These are phyloP conservation scores for Lasiodiplodia theobromae DNA, from an alignment of 2,329 filamentous ascomycete species.

Conservation along the genomic window DNA sequence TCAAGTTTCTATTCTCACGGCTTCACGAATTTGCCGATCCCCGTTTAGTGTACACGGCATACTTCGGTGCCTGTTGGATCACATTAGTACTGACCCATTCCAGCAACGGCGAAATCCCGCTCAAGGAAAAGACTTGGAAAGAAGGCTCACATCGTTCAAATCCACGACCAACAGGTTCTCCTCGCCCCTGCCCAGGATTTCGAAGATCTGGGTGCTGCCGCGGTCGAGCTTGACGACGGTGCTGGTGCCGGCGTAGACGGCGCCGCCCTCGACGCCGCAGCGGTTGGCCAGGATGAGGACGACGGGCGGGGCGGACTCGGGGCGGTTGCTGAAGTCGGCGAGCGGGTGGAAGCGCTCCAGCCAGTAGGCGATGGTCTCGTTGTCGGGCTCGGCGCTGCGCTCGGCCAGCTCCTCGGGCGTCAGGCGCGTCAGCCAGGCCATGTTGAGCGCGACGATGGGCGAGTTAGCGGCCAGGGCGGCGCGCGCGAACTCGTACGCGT, in stretches of 20 bases:
- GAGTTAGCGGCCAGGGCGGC: slow-evolving; percentile 65
- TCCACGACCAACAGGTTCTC: slow-evolving; percentile 74
- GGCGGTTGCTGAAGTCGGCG: slow-evolving; percentile 34
- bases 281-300: slow-evolving; percentile 77
- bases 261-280: slow-evolving; percentile 69
- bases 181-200: slow-evolving; percentile 73
- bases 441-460: slow-evolving; percentile 72
- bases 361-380: slow-evolving; percentile 80
- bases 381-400: slow-evolving; percentile 65
- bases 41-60: slow-evolving; percentile 29
- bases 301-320: slow-evolving; percentile 54
- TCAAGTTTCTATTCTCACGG: too few species aligned
- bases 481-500: slow-evolving; percentile 63
- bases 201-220: slow-evolving; percentile 73
- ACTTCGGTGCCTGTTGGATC: slow-evolving; percentile 33
- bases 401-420: slow-evolving; percentile 56
- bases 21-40: background rate
- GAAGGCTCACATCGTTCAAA: slow-evolving; percentile 53
- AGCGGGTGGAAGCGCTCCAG: slow-evolving; percentile 71
- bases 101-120: background rate
- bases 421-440: slow-evolving; percentile 77
- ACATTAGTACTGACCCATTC: background rate
- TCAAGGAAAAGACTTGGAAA: too few species aligned
- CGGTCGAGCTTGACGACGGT: slow-evolving; percentile 70
- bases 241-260: slow-evolving; percentile 76